Base-by-base conservation (phyloP, 2,329 filamentous ascomycete species). In the Fusarium chuoi region DNA sequence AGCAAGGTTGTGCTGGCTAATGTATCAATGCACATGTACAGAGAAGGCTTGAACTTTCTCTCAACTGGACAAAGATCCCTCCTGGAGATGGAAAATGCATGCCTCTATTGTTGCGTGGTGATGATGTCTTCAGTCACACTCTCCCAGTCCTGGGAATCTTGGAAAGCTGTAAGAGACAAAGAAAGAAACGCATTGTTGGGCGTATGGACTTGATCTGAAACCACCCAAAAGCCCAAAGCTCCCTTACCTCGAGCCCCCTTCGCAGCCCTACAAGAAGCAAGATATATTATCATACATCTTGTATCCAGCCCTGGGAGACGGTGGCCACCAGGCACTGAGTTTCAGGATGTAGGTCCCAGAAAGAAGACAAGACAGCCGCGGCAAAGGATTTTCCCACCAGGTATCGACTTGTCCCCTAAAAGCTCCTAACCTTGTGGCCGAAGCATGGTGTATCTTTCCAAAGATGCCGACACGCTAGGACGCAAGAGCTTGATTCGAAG, bases 391-490 rank as follows among this genome's bases (percentile, higher is more conserved):
- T 51, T 24, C 30, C 30, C 48, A 51, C 6, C 6, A 13, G 13
- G 15, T n/a, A 49, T 18, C 11, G 11, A 18, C 15, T 12, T 9
- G 5, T 7, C 28, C 1, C 15, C 22, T 5, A 49, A 22, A 33
- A 18, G 22, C 10, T 11, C 20, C 10, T 7, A 18, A 12, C 15
- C 14, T 1, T 30, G 10, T 7, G 14, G 10, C 9, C 13, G 7
- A 33, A 49, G 46, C 15, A 49, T 33, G 28, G 15, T 49, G 28
- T 33, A n/a, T 49, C 22, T 5, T 49, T 33, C 28, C 15, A 30
- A 0, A n/a, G 22, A 18, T 49, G 11, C 7, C 5, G 20, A 3
- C 3, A 3, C 20, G 14, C 22, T 10, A 7, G 26, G 26, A 17
- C 28, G 7, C 14, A 49, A n/a, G 7, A 49, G 20, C 20, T 49